Evolutionary conservation across 495 filamentous ascomycete genomes (phyloP).

Genomic region (Xylaria palmicola): DNA sequence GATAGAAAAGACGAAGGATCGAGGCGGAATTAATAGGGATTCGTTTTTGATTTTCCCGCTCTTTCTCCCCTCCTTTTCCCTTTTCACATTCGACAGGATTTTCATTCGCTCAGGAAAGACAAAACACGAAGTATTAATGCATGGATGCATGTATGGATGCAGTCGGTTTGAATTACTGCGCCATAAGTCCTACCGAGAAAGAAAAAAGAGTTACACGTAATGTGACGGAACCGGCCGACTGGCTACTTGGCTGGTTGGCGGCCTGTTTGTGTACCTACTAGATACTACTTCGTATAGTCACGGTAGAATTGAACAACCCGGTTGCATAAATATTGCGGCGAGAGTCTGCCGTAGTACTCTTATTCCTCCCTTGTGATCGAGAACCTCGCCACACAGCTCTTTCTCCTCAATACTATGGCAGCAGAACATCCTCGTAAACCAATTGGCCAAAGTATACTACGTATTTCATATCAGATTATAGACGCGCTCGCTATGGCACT

Average conservation of each 20-base stretch:
- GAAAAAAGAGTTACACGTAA: no score
- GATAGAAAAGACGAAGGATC: slow-evolving; percentile 1
- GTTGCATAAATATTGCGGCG: neutral
- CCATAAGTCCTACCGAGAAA: neutral
- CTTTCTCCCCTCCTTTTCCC: neutral
- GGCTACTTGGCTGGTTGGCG: neutral
- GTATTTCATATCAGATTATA: no score
- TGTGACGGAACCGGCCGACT: neutral
- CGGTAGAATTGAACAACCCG: neutral
- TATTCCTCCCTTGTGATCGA: no score
- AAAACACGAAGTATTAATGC: neutral
- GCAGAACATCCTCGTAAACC: no score
- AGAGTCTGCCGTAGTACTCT: neutral
- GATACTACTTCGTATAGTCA: slow-evolving; percentile 4
- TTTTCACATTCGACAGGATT: neutral
- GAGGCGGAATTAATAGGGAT: slow-evolving; percentile 1
- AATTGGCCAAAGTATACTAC: no score
- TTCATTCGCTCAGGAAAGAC: slow-evolving; percentile 7
- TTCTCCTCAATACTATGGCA: no score
- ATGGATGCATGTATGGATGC: neutral
- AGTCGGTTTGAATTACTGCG: neutral
- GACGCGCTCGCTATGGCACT: no score
- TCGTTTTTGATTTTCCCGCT: neutral
- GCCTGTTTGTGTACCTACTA: slow-evolving; percentile 12
- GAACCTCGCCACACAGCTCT: no score